Evolutionary conservation across 2,329 filamentous ascomycete species (phyloP).

Genomic region (Venturia nashicola): DNA sequence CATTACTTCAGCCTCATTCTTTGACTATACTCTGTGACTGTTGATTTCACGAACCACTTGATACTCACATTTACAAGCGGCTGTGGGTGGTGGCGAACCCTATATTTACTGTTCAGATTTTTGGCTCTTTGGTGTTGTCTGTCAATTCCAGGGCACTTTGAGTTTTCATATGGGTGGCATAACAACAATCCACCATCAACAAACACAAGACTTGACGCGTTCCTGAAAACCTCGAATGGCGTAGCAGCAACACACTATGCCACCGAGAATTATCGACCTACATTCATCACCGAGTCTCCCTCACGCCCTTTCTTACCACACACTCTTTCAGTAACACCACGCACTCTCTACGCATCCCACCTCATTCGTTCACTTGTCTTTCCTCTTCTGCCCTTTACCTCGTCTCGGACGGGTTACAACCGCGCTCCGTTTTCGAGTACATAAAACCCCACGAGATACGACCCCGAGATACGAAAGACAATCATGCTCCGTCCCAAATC

Average conservation of each 20-base stretch:
- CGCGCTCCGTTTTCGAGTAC: neutral
- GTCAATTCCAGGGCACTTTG: neutral
- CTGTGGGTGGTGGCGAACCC: no score
- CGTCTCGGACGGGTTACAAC: neutral
- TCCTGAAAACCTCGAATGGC: neutral
- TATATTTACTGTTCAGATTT: no score
- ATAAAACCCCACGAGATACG: neutral
- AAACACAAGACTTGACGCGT: neutral
- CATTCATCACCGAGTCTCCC: neutral
- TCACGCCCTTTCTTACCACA: neutral
- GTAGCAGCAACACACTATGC: neutral
- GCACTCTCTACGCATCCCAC: neutral
- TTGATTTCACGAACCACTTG: no score
- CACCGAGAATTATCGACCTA: neutral
- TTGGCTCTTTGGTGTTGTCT: neutral
- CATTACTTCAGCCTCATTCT: neutral
- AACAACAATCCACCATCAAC: neutral
- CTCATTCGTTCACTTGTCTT: neutral
- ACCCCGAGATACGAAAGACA: neutral
- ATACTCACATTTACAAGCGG: no score
- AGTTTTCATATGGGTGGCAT: neutral
- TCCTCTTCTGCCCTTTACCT: neutral
- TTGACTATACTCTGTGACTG: neutral
- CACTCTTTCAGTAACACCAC: neutral
- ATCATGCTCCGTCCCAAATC: slow-evolving; percentile 7